phyloP scores from a whole-genome alignment of 306 rosid species.

The Inga oerstediana region DNA sequence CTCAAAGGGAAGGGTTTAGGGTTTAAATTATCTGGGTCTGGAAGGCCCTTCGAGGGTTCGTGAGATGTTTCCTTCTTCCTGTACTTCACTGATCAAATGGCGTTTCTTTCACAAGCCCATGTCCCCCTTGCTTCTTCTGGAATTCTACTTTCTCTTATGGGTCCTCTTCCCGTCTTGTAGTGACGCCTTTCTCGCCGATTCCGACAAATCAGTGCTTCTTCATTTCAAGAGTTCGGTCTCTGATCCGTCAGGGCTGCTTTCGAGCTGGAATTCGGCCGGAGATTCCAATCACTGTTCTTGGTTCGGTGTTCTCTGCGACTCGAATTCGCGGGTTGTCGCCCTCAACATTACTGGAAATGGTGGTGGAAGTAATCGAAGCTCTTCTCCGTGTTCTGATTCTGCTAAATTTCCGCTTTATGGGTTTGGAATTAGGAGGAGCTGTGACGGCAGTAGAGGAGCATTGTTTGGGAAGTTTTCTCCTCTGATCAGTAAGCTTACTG shows the following conservation, averaged over 20 bases:
- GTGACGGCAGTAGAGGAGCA: constrained; percentile 47
- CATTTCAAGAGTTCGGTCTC: constrained; percentile 62
- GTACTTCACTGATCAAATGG: constrained; percentile 51
- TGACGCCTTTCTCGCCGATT: constrained; percentile 40
- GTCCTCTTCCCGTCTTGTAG: constrained; percentile 7
- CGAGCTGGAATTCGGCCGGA: constrained; percentile 46
- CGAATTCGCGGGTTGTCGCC: constrained; percentile 58
- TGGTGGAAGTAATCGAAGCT: constrained; percentile 35
- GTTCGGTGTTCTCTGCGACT: constrained; percentile 72
- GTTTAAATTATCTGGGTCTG: constrained; percentile 32
- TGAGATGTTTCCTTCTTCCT: constrained; percentile 64
- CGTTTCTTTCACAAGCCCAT: constrained; percentile 26
- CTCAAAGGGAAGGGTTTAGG: constrained; percentile 33
- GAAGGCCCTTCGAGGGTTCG: constrained; percentile 9
- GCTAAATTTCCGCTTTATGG: constrained; percentile 73
- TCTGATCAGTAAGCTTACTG: constrained; percentile 53
- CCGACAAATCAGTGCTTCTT: constrained; percentile 76
- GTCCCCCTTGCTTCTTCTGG: constrained; percentile 23
- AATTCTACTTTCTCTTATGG: constrained; percentile 33
- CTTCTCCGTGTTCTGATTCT: constrained; percentile 48
- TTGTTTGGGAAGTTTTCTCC: constrained; percentile 63
- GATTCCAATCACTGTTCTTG: constrained; percentile 58
- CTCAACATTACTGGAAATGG: constrained; percentile 79
- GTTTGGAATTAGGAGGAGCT: constrained; percentile 63
- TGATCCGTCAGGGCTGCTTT: constrained; percentile 68